Conservation (phyloP, 73 alveolate genomes). For the Stentor coeruleus region DNA sequence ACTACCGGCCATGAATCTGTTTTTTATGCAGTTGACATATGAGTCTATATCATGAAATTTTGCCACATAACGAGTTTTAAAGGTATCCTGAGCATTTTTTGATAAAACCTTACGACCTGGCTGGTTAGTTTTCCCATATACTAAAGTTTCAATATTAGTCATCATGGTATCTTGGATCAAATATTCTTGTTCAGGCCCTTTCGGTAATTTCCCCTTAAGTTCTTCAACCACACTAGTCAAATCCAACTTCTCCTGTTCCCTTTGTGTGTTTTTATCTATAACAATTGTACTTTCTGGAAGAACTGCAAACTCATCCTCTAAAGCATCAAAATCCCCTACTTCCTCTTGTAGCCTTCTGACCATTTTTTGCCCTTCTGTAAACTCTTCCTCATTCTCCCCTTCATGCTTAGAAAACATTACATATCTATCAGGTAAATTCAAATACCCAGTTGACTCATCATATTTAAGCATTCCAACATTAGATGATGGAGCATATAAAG, state of each 20-base stretch:
- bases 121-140: constrained; percentile 14
- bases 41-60: background rate
- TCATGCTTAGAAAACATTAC: constrained; percentile 90
- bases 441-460: constrained; percentile 93
- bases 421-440: constrained; percentile 89
- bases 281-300: background rate
- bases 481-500: constrained; percentile 94
- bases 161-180: background rate
- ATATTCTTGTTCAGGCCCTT: constrained; percentile 26
- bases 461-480: constrained; percentile 86
- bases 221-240: constrained; percentile 26
- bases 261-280: constrained; percentile 17
- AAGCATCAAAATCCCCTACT: constrained; percentile 41
- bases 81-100: constrained; percentile 16
- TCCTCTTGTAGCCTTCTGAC: constrained; percentile 80
- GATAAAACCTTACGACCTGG: constrained; percentile 13
- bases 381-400: constrained; percentile 62
- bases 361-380: constrained; percentile 61
- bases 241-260: constrained; percentile 30
- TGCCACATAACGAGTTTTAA: background rate
- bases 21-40: constrained; percentile 36
- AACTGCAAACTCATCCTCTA: constrained; percentile 28
- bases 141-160: background rate
- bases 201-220: constrained; percentile 14
- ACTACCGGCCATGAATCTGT: constrained; percentile 57